Evolutionary conservation across 495 filamentous ascomycete species (phyloP).

Genomic region (Trichocladium antarcticum): DNA sequence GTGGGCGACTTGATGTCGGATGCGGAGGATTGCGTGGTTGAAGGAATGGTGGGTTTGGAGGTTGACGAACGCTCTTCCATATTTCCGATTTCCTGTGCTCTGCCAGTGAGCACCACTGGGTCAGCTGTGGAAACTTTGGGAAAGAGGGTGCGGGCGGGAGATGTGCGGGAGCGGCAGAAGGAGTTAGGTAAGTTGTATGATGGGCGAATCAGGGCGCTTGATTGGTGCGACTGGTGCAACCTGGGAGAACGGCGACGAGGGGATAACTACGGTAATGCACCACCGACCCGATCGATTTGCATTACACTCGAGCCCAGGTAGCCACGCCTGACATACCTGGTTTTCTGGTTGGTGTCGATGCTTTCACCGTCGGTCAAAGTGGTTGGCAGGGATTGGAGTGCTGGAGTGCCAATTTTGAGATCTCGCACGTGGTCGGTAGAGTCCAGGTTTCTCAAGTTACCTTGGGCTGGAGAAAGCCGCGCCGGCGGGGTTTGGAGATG

Average conservation of each 20-base stretch:
- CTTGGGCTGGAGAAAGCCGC: not conserved
- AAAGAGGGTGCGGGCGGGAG: constrained; percentile 24
- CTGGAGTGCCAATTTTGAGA: no score
- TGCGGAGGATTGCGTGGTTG: constrained; percentile 17
- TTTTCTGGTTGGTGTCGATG: no score
- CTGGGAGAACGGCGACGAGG: not conserved
- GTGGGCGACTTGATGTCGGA: constrained; percentile 24
- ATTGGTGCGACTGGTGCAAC: constrained; percentile 17
- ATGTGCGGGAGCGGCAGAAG: constrained; percentile 27
- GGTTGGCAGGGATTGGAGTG: no score
- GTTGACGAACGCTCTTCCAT: constrained; percentile 30
- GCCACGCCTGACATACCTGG: no score
- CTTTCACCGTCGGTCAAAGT: no score
- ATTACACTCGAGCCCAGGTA: no score
- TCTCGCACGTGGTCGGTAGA: no score
- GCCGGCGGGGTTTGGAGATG: not conserved
- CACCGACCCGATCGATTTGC: constrained; percentile 6
- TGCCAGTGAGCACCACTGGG: constrained; percentile 18
- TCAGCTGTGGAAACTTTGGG: constrained; percentile 26
- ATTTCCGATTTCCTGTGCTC: constrained; percentile 11
- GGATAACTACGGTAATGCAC: not conserved
- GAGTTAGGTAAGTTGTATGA: constrained; percentile 20
- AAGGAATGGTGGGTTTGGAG: constrained; percentile 18
- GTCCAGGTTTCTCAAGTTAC: not conserved
- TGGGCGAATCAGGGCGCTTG: constrained; percentile 25